Base-by-base conservation (phyloP, 148 eudicot genomes). In the Vaccinium macrocarpon region DNA sequence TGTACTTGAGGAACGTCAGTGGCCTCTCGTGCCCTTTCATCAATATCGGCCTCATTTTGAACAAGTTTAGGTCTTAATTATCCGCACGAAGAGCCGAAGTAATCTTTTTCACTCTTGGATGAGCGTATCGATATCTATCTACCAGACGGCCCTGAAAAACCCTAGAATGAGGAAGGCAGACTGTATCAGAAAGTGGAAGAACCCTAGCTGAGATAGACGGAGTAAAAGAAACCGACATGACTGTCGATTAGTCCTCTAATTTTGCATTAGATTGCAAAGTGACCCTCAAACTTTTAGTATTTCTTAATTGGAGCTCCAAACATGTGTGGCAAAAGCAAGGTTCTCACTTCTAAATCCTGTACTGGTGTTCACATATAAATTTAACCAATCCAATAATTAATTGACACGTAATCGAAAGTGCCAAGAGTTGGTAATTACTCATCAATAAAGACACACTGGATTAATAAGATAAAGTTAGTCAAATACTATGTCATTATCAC, bases 1-100 rank as follows among this genome's bases (percentile, higher is more conserved):
- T 96, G 85, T 93, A 95, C 86, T 96, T 95, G 61, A 96, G 85
- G 80, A 92, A 95, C 15, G 99, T 95, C 14, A 96, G 75, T 5
- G 99, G 99, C 97, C 98, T 92, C 79, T 96, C 99, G 76, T 96
- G 99, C 10, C 99, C 99, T 84, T 96, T 94, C 99, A 96, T 93
- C 94, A 96, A 78, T n/a, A 96, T 92, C 7, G 98, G 98, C 92
- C 99, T 93, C 99, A 96, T 96, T 81, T 64, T 87, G 2, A n/a
- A 19, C 59, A 25, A 51, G 13, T 51, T 77, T 52, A 77, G 80
- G 56, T 49, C 25, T 76, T 32, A 50, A 76, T 49, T 49, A 14
- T n/a, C 27, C 70, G 53, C 2, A 21, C 27, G 8, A n/a, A 76
- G 6, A 76, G 5, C 56, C 23, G 23, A 23, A 76, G 27, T 18